Evolutionary conservation across 2,329 filamentous ascomycete species (phyloP).

Genomic region (Venturia oleaginea): DNA sequence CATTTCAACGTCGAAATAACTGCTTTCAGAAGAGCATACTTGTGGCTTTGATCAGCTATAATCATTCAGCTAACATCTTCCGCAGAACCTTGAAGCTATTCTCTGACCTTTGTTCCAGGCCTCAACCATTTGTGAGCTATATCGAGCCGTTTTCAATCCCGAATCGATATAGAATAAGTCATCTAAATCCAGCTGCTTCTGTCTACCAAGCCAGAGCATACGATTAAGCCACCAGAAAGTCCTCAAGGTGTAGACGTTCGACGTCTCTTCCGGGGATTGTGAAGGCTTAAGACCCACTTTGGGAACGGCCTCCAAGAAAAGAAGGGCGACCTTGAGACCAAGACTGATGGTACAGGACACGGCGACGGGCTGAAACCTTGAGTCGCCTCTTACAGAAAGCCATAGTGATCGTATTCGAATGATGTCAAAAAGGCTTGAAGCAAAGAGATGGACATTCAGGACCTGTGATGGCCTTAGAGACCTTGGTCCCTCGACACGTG

Average conservation of each 20-base stretch:
- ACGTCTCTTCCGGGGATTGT: conserved; percentile 15
- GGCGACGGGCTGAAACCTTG: conserved; percentile 22
- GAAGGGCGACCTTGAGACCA: neutral
- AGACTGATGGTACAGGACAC: neutral
- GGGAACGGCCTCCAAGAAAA: neutral
- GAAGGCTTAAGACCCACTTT: neutral
- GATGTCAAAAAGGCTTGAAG: conserved; percentile 14
- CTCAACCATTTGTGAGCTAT: neutral
- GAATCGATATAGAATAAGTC: conserved; percentile 19
- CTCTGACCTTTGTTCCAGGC: neutral
- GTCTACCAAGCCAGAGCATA: conserved; percentile 23
- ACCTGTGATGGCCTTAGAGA: neutral
- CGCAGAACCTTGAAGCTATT: neutral
- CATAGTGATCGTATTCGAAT: conserved; percentile 19
- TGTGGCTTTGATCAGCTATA: neutral
- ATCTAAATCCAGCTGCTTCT: conserved; percentile 17
- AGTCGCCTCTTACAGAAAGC: conserved; percentile 18
- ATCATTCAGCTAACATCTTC: neutral
- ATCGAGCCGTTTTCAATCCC: neutral
- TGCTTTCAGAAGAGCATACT: neutral
- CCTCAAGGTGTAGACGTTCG: conserved; percentile 21
- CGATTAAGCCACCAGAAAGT: conserved; percentile 31
- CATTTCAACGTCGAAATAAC: neutral
- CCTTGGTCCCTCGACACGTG: neutral
- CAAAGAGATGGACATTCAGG: neutral